Percentiles rank a stretch among this genome's conserved stretches.
These are phyloP conservation scores for Lipomyces anomalus DNA, from an alignment of 805 yeast genomes.

Conservation along the genomic window DNA sequence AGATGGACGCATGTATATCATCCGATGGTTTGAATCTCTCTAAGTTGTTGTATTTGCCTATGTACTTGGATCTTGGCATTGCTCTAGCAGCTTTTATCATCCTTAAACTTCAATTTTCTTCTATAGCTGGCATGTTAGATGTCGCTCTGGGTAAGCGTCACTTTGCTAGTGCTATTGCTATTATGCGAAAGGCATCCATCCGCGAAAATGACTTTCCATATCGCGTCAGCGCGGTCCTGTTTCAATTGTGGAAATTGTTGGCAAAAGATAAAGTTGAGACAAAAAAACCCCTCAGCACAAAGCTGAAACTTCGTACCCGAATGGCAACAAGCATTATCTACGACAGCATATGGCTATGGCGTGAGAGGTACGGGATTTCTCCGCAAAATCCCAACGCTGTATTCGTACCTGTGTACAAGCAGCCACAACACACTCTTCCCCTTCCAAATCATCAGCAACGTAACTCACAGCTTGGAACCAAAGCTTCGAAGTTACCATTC, in stretches of 20 bases:
- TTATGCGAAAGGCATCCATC: conserved; percentile 75
- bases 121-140: conserved; percentile 52
- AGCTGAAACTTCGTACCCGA: conserved; percentile 54
- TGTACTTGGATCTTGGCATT: conserved; percentile 63
- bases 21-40: conserved; percentile 49
- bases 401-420: background rate
- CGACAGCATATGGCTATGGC: conserved; percentile 76
- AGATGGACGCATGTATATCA: conserved; percentile 59
- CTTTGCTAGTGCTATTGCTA: conserved; percentile 58
- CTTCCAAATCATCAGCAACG: no score
- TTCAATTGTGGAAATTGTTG: conserved; percentile 86
- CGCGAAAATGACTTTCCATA: conserved; percentile 89
- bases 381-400: conserved; percentile 1
- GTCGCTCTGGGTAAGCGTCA: conserved; percentile 27
- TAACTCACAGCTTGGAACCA: background rate
- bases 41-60: conserved; percentile 73
- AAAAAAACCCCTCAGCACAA: conserved; percentile 24
- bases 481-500: background rate
- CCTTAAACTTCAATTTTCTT: conserved; percentile 72
- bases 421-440: no score
- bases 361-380: conserved; percentile 69
- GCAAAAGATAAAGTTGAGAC: conserved; percentile 32
- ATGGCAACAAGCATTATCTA: conserved; percentile 91
- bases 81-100: conserved; percentile 92
- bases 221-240: conserved; percentile 88